phyloP scores from a whole-genome alignment of 2,329 filamentous ascomycete genomes.

The Diaporthe sp. region DNA sequence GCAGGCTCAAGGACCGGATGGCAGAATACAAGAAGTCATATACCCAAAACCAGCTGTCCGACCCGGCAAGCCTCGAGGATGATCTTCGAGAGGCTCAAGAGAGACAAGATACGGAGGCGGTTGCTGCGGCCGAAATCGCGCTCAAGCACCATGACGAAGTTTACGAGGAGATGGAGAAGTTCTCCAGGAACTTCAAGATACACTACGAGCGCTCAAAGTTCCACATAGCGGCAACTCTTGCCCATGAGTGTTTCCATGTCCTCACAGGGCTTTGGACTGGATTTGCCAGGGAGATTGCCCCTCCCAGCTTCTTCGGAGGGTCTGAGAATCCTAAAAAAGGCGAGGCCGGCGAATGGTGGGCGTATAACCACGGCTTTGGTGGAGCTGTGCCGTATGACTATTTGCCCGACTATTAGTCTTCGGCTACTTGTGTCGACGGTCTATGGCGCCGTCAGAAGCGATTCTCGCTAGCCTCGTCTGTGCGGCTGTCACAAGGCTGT shows the following conservation, averaged over 20 bases:
- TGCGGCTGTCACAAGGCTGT: no score
- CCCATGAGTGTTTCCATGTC: neutral
- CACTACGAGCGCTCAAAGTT: neutral
- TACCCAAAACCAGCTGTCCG: neutral
- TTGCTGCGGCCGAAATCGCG: neutral
- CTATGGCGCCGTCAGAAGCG: no score
- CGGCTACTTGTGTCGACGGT: no score
- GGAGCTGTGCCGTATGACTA: no score
- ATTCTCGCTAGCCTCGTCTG: no score
- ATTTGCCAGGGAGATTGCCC: no score
- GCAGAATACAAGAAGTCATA: neutral
- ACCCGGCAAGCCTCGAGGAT: neutral
- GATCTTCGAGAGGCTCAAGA: neutral
- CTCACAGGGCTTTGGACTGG: neutral
- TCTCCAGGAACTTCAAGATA: neutral
- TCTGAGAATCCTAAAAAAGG: neutral
- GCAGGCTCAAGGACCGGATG: neutral
- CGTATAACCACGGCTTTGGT: neutral
- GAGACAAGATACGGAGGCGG: fast-evolving
- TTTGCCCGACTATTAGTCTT: no score
- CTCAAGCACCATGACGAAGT: fast-evolving
- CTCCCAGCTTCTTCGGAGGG: no score
- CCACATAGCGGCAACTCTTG: neutral
- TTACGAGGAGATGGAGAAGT: neutral
- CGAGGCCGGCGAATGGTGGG: slow-evolving; percentile 2